A percentile compares a stretch with the other conserved stretches of the same genome.
Conservation (phyloP, 1,284 basidiomycete genomes). For the Ustilago hordei region DNA sequence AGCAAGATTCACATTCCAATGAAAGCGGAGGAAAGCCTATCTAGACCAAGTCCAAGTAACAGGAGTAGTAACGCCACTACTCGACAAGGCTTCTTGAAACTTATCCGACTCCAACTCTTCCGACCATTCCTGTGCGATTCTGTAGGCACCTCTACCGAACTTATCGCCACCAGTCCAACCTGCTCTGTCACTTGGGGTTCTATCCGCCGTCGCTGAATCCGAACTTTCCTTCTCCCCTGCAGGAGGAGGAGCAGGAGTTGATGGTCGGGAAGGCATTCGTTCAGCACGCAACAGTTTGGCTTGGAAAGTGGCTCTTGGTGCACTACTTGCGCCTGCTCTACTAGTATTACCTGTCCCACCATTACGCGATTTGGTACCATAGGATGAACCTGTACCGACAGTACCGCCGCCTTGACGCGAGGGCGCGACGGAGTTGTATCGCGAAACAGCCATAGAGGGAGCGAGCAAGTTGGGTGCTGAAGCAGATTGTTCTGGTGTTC, state of each 20-base stretch:
- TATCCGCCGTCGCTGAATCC: conserved; percentile 33
- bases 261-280: conserved; percentile 46
- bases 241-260: conserved; percentile 35
- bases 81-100: conserved; percentile 45
- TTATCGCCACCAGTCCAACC: conserved; percentile 54
- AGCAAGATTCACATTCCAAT: too few relatives aligned
- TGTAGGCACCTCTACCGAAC: conserved; percentile 39
- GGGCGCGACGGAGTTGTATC: conserved; percentile 42
- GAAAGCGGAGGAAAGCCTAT: conserved; percentile 4
- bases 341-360: conserved; percentile 22
- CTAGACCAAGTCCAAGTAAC: conserved; percentile 54
- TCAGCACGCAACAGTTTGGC: conserved; percentile 48
- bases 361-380: conserved; percentile 30
- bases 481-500: conserved; percentile 33
- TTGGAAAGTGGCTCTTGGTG: conserved; percentile 47
- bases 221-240: conserved; percentile 35
- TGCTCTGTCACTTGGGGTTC: conserved; percentile 40
- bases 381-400: conserved; percentile 40
- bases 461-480: conserved; percentile 40
- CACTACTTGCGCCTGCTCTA: conserved; percentile 27
- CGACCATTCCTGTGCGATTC: conserved; percentile 44
- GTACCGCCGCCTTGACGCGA: conserved; percentile 47
- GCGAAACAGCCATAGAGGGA: conserved; percentile 35
- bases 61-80: conserved; percentile 47
- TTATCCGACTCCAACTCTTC: conserved; percentile 44